These are phyloP conservation scores for Dianthus caryophyllus DNA, from an alignment of 148 eudicot genomes.

Conservation along the genomic window DNA sequence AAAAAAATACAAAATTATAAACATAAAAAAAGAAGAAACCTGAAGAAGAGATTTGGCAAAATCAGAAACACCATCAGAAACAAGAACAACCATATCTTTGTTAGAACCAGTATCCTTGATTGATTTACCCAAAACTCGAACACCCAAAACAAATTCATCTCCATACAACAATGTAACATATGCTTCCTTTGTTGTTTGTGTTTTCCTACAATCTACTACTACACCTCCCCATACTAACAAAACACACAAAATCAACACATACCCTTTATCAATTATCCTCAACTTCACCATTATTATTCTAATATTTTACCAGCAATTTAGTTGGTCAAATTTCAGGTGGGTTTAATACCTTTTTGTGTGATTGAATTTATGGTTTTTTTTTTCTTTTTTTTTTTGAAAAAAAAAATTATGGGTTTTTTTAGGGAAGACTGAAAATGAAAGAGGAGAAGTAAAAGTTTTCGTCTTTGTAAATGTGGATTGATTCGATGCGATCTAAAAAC, in stretches of 20 bases:
- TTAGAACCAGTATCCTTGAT: conserved; percentile 63
- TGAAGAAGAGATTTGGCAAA: conserved; percentile 61
- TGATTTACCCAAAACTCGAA: conserved; percentile 78
- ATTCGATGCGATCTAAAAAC: no score
- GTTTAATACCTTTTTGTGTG: neutral
- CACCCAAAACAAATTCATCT: conserved; percentile 85
- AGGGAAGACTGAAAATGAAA: no score
- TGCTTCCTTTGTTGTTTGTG: conserved; percentile 49
- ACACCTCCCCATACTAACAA: conserved; percentile 23
- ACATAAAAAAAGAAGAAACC: no score
- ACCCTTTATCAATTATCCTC: conserved; percentile 37
- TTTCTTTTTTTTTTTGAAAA: no score
- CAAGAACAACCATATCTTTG: conserved; percentile 81
- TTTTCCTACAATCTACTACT: conserved; percentile 31
- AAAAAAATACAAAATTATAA: neutral
- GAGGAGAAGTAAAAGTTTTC: no score
- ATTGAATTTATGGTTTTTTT: no score
- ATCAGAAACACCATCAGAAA: conserved; percentile 87
- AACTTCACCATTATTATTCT: conserved; percentile 48
- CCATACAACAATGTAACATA: conserved; percentile 88
- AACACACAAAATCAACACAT: conserved; percentile 25
- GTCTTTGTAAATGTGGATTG: no score
- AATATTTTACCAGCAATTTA: no score
- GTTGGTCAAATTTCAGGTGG: conserved; percentile 13
- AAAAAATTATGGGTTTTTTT: no score